Base-by-base conservation (phyloP, 768 basidiomycete genomes). In the Pleurotus eryngii region DNA sequence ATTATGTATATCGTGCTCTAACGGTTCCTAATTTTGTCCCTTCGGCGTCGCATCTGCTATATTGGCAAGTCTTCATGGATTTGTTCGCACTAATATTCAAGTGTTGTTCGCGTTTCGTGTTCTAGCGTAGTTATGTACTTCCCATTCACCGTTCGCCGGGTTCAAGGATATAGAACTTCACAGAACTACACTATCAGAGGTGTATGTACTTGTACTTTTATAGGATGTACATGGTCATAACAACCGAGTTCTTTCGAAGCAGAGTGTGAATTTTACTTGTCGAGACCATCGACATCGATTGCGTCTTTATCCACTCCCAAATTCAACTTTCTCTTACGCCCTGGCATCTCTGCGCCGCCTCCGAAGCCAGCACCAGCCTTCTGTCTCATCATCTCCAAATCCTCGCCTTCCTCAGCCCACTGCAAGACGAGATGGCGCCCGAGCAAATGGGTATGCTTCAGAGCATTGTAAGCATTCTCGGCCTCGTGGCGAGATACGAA, bases 341-440 rank as follows among this genome's bases (percentile, higher is more conserved):
- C 89, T n/a, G 89, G 90, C 71, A 90, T 69, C 46, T 81, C 79
- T 60, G 75, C 81, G 7, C 88, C 86, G 15, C 75, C 86, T 2
- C 89, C 89, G 63, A 79, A 89, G 11, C 89, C 89, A 58, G 90
- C 84, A 1, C 87, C 89, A 1, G 86, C 88, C 74, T 93, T 95
- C 73, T 82, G 82, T 59, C 95, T 76, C 48, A 97, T 68, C 56
- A 68, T 78, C 27, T 90, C 90, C 53, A 95, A 66, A 67, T 95
- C 90, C 60, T 90, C 90, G 2, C 77, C 87, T 57, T 90, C 90
- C 63, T 89, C 82, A 1, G 95, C 94, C 95, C 95, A 97, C 69
- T 98, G 87, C 43, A 99, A 75, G 3, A 98, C 94, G 45, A 99
- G 74, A 79, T 99, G 97, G 37, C 97, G 76, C 7, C 97, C 96